Conservation (phyloP, 352 stramenopile species). For the Lagenidium sp. region DNA sequence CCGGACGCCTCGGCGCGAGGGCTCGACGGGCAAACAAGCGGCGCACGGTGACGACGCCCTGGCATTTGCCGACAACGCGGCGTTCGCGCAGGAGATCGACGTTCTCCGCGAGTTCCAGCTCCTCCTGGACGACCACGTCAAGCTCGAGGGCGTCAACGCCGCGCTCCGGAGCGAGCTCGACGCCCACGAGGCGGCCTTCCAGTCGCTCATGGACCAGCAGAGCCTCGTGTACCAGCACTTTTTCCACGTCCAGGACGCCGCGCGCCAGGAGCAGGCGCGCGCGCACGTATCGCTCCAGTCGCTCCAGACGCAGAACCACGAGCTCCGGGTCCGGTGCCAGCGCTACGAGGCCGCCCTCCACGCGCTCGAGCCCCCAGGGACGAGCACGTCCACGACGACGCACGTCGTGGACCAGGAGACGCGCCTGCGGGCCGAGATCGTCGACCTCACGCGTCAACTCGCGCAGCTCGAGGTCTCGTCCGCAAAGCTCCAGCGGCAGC, state of each 20-base stretch:
- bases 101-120: conserved; percentile 56
- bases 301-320: conserved; percentile 23
- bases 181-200: conserved; percentile 44
- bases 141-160: conserved; percentile 37
- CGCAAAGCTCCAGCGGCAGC: conserved; percentile 23
- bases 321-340: conserved; percentile 37
- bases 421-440: conserved; percentile 30
- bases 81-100: conserved; percentile 49
- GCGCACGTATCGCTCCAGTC: conserved; percentile 31
- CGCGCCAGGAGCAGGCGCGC: conserved; percentile 22
- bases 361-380: conserved; percentile 13
- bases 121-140: conserved; percentile 52
- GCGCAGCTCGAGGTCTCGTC: conserved; percentile 77
- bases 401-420: conserved; percentile 20
- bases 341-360: conserved; percentile 46
- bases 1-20: neutral
- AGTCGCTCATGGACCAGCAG: conserved; percentile 61
- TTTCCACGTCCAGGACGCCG: conserved; percentile 43
- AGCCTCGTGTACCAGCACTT: conserved; percentile 65
- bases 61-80: conserved; percentile 42
- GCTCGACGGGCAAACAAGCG: neutral
- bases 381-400: neutral
- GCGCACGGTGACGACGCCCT: conserved; percentile 2
- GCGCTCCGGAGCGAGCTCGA: conserved; percentile 28
- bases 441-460: conserved; percentile 67